phyloP scores from a whole-genome alignment of 2,329 filamentous ascomycete genomes.

The Ophidiomyces ophidiicola region DNA sequence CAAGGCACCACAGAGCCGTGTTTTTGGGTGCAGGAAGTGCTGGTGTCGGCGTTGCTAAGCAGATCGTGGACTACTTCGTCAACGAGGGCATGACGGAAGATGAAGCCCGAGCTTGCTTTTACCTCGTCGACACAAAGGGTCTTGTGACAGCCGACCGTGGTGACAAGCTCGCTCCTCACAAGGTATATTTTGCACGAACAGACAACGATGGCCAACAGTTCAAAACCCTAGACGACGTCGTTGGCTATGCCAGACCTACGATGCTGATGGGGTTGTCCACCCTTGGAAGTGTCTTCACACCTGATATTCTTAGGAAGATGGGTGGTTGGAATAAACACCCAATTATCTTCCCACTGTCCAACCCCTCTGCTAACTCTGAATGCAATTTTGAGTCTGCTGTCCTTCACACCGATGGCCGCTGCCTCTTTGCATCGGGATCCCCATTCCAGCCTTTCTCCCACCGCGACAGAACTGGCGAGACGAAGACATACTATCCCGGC shows the following conservation, averaged over 20 bases:
- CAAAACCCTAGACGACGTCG: conserved; percentile 75
- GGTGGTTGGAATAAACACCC: conserved; percentile 58
- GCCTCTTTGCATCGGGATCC: conserved; percentile 88
- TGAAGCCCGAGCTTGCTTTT: conserved; percentile 83
- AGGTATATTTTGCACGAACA: conserved; percentile 54
- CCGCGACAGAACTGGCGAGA: conserved; percentile 47
- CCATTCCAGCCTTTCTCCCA: conserved; percentile 67
- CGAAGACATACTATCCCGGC: conserved; percentile 60
- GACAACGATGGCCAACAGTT: conserved; percentile 55
- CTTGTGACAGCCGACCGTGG: conserved; percentile 87
- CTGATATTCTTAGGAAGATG: conserved; percentile 61
- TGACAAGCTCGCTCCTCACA: conserved; percentile 85
- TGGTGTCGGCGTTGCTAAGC: conserved; percentile 93
- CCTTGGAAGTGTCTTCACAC: conserved; percentile 87
- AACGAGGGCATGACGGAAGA: conserved; percentile 80
- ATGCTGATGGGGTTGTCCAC: conserved; percentile 91
- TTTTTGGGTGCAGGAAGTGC: conserved; percentile 95
- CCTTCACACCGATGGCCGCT: conserved; percentile 77
- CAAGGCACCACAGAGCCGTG: conserved; percentile 84
- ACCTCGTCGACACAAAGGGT: conserved; percentile 92
- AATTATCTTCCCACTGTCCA: conserved; percentile 92
- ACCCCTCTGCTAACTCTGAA: conserved; percentile 92
- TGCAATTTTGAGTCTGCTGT: conserved; percentile 94
- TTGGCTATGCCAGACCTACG: conserved; percentile 88
- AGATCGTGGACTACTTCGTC: conserved; percentile 94